Percentiles rank a stretch among this genome's conserved stretches.
These are phyloP conservation scores for Lactifluus hygrophoroides DNA, from an alignment of 768 basidiomycete species.

Conservation along the genomic window DNA sequence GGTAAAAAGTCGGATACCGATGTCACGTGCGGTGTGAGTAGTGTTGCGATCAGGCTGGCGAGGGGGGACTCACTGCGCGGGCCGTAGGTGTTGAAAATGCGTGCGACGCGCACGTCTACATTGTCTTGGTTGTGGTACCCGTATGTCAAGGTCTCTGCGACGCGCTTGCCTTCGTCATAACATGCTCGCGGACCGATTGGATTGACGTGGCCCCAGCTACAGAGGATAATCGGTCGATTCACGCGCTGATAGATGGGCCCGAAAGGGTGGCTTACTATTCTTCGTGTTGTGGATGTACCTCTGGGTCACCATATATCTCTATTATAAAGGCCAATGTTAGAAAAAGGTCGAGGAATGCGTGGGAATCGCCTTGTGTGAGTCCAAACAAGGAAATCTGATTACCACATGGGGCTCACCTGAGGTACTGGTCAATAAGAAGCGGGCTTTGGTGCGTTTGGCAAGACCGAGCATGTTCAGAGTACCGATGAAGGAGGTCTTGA, in stretches of 20 bases:
- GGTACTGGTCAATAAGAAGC: constrained; percentile 93
- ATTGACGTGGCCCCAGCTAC: constrained; percentile 96
- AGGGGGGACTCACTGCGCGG: constrained; percentile 53
- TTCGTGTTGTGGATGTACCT: constrained; percentile 93
- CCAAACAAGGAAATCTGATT: background rate
- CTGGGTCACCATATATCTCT: constrained; percentile 99
- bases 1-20: background rate
- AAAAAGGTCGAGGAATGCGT: background rate
- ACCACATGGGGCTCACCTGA: constrained; percentile 49
- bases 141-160: constrained; percentile 96
- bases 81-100: constrained; percentile 96
- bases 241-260: constrained; percentile 3
- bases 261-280: constrained; percentile 62
- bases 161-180: constrained; percentile 99
- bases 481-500: constrained; percentile 98
- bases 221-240: constrained; percentile 3
- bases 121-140: constrained; percentile 92
- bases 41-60: constrained; percentile 8
- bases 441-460: constrained; percentile 94
- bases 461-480: constrained; percentile 98
- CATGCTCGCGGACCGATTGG: constrained; percentile 98
- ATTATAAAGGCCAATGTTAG: constrained; percentile 3
- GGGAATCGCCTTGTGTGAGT: too few relatives aligned
- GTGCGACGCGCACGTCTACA: constrained; percentile 93
- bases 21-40: background rate